Conservation (phyloP, 2,329 filamentous ascomycete species). For the Epichloe typhina region DNA sequence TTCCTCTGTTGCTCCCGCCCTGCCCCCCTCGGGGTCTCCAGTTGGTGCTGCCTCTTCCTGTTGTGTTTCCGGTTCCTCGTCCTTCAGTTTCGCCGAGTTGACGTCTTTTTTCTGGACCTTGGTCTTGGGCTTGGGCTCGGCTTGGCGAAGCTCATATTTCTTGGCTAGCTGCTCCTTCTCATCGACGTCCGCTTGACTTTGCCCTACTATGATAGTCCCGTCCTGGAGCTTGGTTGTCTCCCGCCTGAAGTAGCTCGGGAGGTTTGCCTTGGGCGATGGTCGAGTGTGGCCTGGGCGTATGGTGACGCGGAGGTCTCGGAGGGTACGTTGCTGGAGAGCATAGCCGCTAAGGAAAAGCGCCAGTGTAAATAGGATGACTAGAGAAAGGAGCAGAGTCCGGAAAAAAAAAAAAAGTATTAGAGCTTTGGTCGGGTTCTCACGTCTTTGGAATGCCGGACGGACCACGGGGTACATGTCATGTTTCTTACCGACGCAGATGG, state of each 20-base stretch:
- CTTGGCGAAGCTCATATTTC: slow-evolving; percentile 14
- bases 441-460: background rate
- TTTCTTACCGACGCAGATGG: slow-evolving; percentile 49
- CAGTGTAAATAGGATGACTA: slow-evolving; percentile 64
- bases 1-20: slow-evolving; percentile 10
- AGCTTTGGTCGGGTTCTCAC: background rate
- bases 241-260: slow-evolving; percentile 37
- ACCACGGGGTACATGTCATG: background rate
- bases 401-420: slow-evolving; percentile 12
- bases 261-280: slow-evolving; percentile 33
- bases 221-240: slow-evolving; percentile 33
- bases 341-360: slow-evolving; percentile 83
- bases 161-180: slow-evolving; percentile 10
- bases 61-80: background rate
- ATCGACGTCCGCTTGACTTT: slow-evolving; percentile 21
- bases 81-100: background rate
- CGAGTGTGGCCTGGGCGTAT: slow-evolving; percentile 40
- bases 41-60: slow-evolving; percentile 6
- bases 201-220: slow-evolving; percentile 28
- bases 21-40: slow-evolving; percentile 1
- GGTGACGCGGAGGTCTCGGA: slow-evolving; percentile 61
- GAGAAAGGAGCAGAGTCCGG: background rate
- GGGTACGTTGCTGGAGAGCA: slow-evolving; percentile 72
- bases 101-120: background rate
- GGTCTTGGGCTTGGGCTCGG: slow-evolving; percentile 3